phyloP scores from a whole-genome alignment of 1,284 basidiomycete genomes.

The Cryptococcus amylolentus region DNA sequence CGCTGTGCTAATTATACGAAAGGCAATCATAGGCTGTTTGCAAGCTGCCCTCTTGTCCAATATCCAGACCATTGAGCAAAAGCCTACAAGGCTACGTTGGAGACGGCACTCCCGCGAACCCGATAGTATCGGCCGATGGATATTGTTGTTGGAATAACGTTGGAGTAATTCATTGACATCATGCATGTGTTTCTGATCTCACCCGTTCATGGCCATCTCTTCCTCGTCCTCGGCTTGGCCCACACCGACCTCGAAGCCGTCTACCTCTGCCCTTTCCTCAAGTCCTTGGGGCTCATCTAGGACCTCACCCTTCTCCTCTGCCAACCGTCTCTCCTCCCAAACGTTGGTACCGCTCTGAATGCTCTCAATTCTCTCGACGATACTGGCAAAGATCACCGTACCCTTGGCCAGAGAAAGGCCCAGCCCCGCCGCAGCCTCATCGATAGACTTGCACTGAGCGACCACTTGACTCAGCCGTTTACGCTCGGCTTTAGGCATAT shows the following conservation, averaged over 20 bases:
- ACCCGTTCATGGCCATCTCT: too few relatives aligned
- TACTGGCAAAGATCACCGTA: conserved; percentile 23
- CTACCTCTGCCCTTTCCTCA: conserved; percentile 16
- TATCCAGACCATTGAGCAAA: neutral
- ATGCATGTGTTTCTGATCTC: conserved; percentile 1
- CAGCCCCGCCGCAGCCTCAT: conserved; percentile 57
- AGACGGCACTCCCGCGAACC: too few relatives aligned
- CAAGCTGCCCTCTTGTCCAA: neutral
- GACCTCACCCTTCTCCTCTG: neutral
- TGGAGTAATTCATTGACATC: neutral
- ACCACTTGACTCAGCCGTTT: conserved; percentile 59
- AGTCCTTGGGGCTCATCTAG: conserved; percentile 1
- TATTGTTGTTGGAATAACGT: neutral
- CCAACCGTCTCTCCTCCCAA: conserved; percentile 3
- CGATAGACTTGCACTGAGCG: conserved; percentile 63
- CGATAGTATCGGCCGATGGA: conserved; percentile 3
- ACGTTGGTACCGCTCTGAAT: conserved; percentile 6
- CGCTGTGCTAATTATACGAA: too few relatives aligned
- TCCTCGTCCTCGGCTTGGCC: conserved; percentile 8
- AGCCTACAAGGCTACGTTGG: too few relatives aligned
- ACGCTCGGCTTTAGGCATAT: conserved; percentile 59
- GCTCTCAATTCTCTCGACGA: conserved; percentile 9
- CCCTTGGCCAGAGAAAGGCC: conserved; percentile 20
- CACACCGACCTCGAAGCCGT: conserved; percentile 27
- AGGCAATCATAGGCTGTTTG: neutral